phyloP scores from a whole-genome alignment of 768 basidiomycete genomes.

The Boletus vinaceobasis region DNA sequence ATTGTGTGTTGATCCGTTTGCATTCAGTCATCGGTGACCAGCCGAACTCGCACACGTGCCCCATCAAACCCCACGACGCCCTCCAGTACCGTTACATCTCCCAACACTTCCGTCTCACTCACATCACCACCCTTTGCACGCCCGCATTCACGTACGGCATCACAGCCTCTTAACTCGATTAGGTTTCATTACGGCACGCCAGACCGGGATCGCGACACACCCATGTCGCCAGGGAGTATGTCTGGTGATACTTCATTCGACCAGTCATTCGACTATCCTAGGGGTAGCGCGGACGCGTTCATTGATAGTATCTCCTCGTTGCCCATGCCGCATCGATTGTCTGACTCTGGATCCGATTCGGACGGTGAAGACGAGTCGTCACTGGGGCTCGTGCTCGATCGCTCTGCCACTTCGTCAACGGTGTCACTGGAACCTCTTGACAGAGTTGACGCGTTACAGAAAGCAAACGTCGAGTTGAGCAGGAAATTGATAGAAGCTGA shows the following conservation, averaged over 20 bases:
- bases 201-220: conserved; percentile 32
- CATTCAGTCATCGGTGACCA: conserved; percentile 32
- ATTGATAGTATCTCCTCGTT: conserved; percentile 49
- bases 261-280: conserved; percentile 37
- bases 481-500: conserved; percentile 77
- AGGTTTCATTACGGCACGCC: conserved; percentile 44
- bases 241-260: conserved; percentile 36
- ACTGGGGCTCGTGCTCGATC: conserved; percentile 59
- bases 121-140: conserved; percentile 50
- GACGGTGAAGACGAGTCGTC: conserved; percentile 47
- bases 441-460: conserved; percentile 67
- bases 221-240: conserved; percentile 29
- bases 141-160: conserved; percentile 63
- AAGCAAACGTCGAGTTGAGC: conserved; percentile 70
- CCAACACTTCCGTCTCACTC: conserved; percentile 34
- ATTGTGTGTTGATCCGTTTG: conserved; percentile 9
- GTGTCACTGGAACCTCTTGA: conserved; percentile 72
- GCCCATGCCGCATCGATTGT: conserved; percentile 50
- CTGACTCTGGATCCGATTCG: conserved; percentile 47
- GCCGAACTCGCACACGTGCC: conserved; percentile 53
- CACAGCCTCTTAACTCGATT: conserved; percentile 41
- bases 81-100: conserved; percentile 37
- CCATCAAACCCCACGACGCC: conserved; percentile 67
- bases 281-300: conserved; percentile 38
- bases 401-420: conserved; percentile 55